phyloP scores from a whole-genome alignment of 345 rosid species.

The Ricinus communis region DNA sequence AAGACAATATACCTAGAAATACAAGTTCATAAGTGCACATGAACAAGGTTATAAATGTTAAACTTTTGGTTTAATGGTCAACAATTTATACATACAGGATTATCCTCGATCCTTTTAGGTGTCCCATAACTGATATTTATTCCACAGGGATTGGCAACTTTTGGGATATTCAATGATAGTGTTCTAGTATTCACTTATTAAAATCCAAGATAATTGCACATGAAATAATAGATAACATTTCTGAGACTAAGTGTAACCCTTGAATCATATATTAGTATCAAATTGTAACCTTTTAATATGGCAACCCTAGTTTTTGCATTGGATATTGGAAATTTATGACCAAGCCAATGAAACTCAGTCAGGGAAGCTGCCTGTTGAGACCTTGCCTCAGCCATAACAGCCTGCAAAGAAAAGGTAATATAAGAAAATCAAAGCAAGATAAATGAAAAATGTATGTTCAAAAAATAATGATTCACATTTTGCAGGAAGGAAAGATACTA shows the following conservation, averaged over 20 bases:
- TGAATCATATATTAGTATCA: neutral
- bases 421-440: neutral
- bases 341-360: conserved; percentile 97
- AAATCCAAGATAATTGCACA: neutral
- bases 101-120: too few relatives aligned
- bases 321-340: conserved; percentile 81
- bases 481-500: neutral
- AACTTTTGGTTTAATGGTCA: neutral
- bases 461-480: neutral
- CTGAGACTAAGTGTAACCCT: neutral
- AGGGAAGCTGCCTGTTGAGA: conserved; percentile 96
- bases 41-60: neutral
- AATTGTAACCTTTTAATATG: conserved; percentile 75
- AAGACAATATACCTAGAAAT: neutral
- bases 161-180: neutral
- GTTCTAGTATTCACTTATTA: neutral
- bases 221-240: neutral
- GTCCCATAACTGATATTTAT: too few relatives aligned
- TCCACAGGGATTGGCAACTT: neutral
- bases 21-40: neutral
- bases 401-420: conserved; percentile 45
- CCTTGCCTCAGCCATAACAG: conserved; percentile 97
- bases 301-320: conserved; percentile 95
- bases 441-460: conserved; percentile 11
- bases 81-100: neutral